Base-by-base conservation (phyloP, 2,329 filamentous ascomycete species). In the Stenocarpella maydis region DNA sequence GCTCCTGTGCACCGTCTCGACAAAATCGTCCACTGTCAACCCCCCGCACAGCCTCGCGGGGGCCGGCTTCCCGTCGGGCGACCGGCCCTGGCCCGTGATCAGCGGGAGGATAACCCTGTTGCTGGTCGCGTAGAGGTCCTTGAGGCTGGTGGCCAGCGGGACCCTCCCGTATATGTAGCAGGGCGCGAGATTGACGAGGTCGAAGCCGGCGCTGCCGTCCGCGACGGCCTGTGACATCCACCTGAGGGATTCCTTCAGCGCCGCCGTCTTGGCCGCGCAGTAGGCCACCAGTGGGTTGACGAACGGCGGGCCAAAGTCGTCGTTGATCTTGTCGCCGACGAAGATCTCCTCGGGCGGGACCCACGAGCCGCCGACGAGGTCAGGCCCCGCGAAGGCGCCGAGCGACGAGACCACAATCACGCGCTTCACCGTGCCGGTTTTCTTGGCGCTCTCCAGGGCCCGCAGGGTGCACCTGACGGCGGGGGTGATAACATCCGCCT, bases 401-500 rank as follows among this genome's bases (percentile, higher is more conserved):
- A 64, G 19, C 4, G 72, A 73, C 2, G 72, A 74, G 14, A 68
- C 65, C 21, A 74, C 26, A n/a, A 74, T 49, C n/a, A 74, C 71
- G 26, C 72, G 61, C 53, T 65, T 66, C 19, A 74, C 71, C 5
- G 71, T 71, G 26, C 71, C 70, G n/a, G 68, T 69, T 50, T 67
- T 64, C 28, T 67, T 53, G 17, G 73, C 70, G 6, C 70, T 67
- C 14, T 68, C 65, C 5, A 75, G 69, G 2, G 72, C 72, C 2
- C 71, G 69, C 24, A 73, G 49, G 9, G 73, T 75, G n/a, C 74
- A 73, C 34, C 74, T 65, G 10, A 72, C 34, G 9, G 74, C 74
- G 1, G 74, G 74, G 17, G 52, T 31, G 52, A 74, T 70, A 12
- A 75, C 24, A 17, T 73, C 68, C 7, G 70, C 53, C 28, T 73